Percentiles rank a stretch among this genome's conserved stretches.
Conservation (phyloP, 176 grass and related monocot species). For the Triticum timopheevii region DNA sequence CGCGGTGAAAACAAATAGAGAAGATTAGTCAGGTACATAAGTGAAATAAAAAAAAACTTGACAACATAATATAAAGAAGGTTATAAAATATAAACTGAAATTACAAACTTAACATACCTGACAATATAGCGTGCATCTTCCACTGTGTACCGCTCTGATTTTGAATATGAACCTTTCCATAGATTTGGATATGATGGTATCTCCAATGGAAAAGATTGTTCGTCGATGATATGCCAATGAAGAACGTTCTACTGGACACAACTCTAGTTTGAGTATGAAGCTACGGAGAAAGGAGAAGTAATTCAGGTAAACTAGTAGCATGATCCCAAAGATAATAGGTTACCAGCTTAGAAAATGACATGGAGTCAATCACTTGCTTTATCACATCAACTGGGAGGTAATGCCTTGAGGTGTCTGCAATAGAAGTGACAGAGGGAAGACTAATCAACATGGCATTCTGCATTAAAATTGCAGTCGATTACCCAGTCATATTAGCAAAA, state of each 20-base stretch:
- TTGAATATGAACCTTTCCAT: slow-evolving; percentile 87
- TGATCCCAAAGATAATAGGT: slow-evolving; percentile 12
- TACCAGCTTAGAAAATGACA: slow-evolving; percentile 99
- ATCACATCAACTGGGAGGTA: slow-evolving; percentile 85
- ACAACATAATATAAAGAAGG: slow-evolving; percentile 8
- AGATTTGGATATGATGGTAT: slow-evolving; percentile 86
- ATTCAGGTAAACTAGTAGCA: slow-evolving; percentile 18
- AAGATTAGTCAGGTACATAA: slow-evolving; percentile 29
- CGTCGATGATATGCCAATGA: slow-evolving; percentile 99
- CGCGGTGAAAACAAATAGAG: slow-evolving; percentile 21
- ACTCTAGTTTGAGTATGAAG: slow-evolving; percentile 47
- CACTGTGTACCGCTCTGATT: slow-evolving; percentile 76
- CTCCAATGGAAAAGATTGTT: slow-evolving; percentile 92
- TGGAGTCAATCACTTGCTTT: slow-evolving; percentile 87
- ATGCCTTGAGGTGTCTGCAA: slow-evolving; percentile 87
- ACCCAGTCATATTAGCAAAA: not conserved
- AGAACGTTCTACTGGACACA: slow-evolving; percentile 98
- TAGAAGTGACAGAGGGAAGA: slow-evolving; percentile 15
- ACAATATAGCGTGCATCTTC: slow-evolving; percentile 91
- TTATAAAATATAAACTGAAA: slow-evolving; percentile 8
- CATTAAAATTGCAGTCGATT: not conserved
- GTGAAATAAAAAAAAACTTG: not conserved
- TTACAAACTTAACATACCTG: slow-evolving; percentile 47
- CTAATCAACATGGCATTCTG: slow-evolving; percentile 12
- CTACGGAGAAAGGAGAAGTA: slow-evolving; percentile 9